Percentiles rank a stretch among this genome's conserved stretches.
phyloP scores from a whole-genome alignment of 1,284 basidiomycete species.

The Marasmius tenuissimus region DNA sequence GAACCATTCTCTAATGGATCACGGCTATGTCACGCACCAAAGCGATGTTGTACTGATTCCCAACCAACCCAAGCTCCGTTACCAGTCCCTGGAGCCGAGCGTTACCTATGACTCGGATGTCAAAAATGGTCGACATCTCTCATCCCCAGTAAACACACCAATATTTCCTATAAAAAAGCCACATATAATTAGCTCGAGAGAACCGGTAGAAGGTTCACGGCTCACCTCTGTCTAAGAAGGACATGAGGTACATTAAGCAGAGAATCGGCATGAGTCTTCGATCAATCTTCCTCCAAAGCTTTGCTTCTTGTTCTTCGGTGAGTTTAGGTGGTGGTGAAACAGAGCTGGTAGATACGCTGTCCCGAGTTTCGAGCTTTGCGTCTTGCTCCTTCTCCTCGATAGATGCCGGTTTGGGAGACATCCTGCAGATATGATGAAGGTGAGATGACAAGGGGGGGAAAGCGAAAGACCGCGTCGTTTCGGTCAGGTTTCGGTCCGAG shows the following conservation, averaged over 20 bases:
- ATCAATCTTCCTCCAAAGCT: constrained; percentile 67
- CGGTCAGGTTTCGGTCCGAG: too few species aligned
- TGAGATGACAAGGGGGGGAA: too few species aligned
- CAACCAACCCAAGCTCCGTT: constrained; percentile 52
- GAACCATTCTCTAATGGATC: background rate
- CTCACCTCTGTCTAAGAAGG: constrained; percentile 65
- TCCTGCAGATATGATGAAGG: background rate
- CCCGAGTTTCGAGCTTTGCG: background rate
- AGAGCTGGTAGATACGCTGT: background rate
- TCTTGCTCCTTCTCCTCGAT: background rate
- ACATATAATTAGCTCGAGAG: background rate
- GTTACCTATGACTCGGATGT: constrained; percentile 43
- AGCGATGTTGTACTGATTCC: constrained; percentile 66
- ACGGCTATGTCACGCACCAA: constrained; percentile 38
- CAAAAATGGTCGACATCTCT: background rate
- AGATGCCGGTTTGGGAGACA: background rate
- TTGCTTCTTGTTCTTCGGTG: constrained; percentile 53
- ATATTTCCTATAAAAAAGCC: constrained; percentile 46
- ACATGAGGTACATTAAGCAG: constrained; percentile 61
- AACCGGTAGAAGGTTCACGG: background rate
- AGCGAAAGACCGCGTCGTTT: too few species aligned
- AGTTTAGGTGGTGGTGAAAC: constrained; percentile 48
- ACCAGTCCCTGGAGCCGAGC: constrained; percentile 62
- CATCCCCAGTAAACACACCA: constrained; percentile 28
- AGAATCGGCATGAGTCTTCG: constrained; percentile 64